Evolutionary conservation across 2,329 filamentous ascomycete genomes (phyloP), one percentile per base, ranked within the genome.

Genomic region (Neofusicoccum cordaticola): DNA sequence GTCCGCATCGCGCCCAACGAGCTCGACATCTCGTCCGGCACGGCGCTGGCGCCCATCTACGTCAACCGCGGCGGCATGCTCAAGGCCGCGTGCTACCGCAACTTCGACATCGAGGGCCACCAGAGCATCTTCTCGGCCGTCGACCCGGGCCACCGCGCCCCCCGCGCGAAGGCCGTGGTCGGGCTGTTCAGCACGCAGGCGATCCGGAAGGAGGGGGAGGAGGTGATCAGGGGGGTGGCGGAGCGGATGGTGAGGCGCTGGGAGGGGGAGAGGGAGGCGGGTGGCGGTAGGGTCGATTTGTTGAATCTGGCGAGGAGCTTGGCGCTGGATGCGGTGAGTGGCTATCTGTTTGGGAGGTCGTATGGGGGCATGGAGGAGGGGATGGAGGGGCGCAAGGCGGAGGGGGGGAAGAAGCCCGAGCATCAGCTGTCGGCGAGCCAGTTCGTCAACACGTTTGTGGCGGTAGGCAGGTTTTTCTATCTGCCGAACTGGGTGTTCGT

Each of bases 41-140:
- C 42, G 6, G 71, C 70, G 66, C 69, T 68, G 22, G 74, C 75
- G 41, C 68, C 72, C 45, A 66, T 78, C 31, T 78, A 77, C 66
- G 69, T 71, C 31, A 68, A 48, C 66, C 12, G 74, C 42, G 84
- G 84, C 3, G 84, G 85, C 1, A 86, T 87, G 62, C 71, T 73
- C 0, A 87, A 87, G 69, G 78, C 82, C 0, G 68, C 71, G 0
- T 81, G 78, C 65, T 87, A 87, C 69, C 71, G 73, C 0, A 87
- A 86, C 67, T 86, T 86, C 68, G 82, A 86, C 65, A 83, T 86
- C 17, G 84, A 86, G 67, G 83, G 82, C 0, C 82, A 83, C 68
- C 72, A 78, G 34, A 84, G 83, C 1, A 82, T 87, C 41, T 87
- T 87, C 72, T 83, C 80, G 3, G 79, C 77, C 0, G 74, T 77